Conservation (phyloP, 163 green algal species). For the Trebouxia gelatinosa region DNA sequence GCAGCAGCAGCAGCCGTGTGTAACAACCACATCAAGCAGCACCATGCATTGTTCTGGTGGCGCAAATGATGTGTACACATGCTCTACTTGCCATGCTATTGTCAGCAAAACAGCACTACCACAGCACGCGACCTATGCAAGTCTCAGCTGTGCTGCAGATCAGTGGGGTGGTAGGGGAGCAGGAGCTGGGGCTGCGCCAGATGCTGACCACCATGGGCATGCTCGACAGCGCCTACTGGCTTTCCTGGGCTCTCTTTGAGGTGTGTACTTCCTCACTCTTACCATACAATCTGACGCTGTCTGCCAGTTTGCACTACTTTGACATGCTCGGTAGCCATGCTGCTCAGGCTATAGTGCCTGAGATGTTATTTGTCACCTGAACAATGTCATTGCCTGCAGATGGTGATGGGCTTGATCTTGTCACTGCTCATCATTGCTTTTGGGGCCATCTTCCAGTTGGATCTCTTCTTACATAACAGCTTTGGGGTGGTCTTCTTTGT, state of each 20-base stretch:
- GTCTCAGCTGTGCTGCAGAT: conserved; percentile 66
- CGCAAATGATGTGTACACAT: no score
- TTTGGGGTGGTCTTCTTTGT: conserved; percentile 89
- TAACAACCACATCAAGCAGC: no score
- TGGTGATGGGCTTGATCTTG: conserved; percentile 36
- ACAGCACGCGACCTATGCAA: no score
- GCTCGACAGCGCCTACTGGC: conserved; percentile 84
- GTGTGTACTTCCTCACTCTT: conserved; percentile 52
- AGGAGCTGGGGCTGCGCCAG: conserved; percentile 77
- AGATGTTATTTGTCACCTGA: no score
- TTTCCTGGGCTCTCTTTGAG: conserved; percentile 79
- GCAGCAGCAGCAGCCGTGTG: no score
- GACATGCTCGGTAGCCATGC: no score
- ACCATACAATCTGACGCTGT: no score
- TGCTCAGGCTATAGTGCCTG: no score
- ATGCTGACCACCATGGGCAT: conserved; percentile 90
- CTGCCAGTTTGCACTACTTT: no score
- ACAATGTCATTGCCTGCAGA: conserved; percentile 8
- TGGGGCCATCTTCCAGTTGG: conserved; percentile 83
- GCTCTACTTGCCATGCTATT: no score
- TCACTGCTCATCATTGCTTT: conserved; percentile 81
- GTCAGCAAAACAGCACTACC: no score
- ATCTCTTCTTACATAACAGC: conserved; percentile 87
- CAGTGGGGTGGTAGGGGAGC: conserved; percentile 72
- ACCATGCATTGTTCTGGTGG: no score